Base-by-base conservation (phyloP, 805 yeast species). In the Ogataea neopini region DNA sequence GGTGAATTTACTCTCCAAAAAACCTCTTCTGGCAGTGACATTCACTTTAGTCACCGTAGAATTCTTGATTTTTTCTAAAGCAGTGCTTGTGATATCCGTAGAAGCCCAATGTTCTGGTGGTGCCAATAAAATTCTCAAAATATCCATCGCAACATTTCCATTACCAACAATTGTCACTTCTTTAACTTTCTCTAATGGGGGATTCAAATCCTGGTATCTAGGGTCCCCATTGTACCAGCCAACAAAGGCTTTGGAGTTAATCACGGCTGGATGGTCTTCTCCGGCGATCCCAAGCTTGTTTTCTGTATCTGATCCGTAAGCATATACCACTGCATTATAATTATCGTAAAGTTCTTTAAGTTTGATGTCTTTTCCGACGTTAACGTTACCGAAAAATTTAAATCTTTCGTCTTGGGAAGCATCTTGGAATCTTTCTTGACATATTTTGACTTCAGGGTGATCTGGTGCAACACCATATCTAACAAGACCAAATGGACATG, bases 381-480 rank as follows among this genome's bases (percentile, higher is more conserved):
- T 68, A 8, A 80, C 81, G 59, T 89, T 88, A 0, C 97, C 97
- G 44, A 76, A 72, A 59, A 85, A 90, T 32, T 71, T 63, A 59
- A 83, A 81, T 9, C 67, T 59, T 5, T 67, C 62, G 15, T 64
- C 61, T 19, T 54, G 19, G 55, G 62, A 47, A 13, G 71, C 70
- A 18, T 83, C 82, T 8, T 75, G 76, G 61, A 94, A 85, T 44
- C 90, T 83, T 15, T 86, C 86, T 63, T 84, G 75, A 72, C 94
- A 86, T 50, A 83, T 83, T 64, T 91, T 92, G 26, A 94, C 98
- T 60, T 94, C 98, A 0, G 97, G 96, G 67, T 94, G 97, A 67
- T 94, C 99, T 2, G 99, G 99, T 0, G 99, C 97, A n/a, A 94
- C 98, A 1, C 99, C 99, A 62, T 79, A 91, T 29, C 99, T 69